Conservation (phyloP, 2,329 filamentous ascomycete species). For the Clarireedia homoeocarpa region DNA sequence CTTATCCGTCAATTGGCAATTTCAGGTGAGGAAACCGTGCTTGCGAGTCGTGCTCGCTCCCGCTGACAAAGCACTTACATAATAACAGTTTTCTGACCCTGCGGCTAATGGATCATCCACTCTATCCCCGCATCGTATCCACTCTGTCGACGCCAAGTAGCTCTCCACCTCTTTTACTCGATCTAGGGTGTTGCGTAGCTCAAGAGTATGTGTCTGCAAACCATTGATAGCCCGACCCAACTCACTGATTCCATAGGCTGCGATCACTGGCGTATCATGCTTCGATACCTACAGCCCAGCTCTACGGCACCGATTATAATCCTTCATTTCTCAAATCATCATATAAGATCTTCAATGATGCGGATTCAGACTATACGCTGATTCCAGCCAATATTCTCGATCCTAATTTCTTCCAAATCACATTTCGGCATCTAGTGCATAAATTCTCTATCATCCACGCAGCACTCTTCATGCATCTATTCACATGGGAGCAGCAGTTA, state of each 20-base stretch:
- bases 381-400: constrained; percentile 6
- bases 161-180: constrained; percentile 24
- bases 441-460: constrained; percentile 9
- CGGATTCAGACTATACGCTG: background rate
- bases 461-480: constrained; percentile 10
- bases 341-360: constrained; percentile 34
- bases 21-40: constrained; percentile 10
- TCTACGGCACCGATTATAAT: constrained; percentile 30
- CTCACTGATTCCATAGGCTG: constrained; percentile 14
- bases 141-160: background rate
- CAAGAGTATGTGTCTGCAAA: constrained; percentile 24
- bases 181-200: constrained; percentile 34
- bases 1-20: constrained; percentile 22
- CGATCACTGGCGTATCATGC: constrained; percentile 31
- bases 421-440: constrained; percentile 1
- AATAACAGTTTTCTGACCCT: constrained; percentile 1
- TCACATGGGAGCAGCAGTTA: constrained; percentile 9
- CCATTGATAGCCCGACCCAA: background rate
- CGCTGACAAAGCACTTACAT: background rate
- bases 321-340: constrained; percentile 30
- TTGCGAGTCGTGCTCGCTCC: background rate
- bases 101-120: constrained; percentile 7
- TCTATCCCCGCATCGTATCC: constrained; percentile 8
- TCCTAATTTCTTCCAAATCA: constrained; percentile 5
- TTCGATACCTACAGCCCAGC: constrained; percentile 26